Percentiles rank a stretch among this genome's conserved stretches.
Conservation (phyloP, 1,284 basidiomycete genomes). For the Boletus semigastroideus region DNA sequence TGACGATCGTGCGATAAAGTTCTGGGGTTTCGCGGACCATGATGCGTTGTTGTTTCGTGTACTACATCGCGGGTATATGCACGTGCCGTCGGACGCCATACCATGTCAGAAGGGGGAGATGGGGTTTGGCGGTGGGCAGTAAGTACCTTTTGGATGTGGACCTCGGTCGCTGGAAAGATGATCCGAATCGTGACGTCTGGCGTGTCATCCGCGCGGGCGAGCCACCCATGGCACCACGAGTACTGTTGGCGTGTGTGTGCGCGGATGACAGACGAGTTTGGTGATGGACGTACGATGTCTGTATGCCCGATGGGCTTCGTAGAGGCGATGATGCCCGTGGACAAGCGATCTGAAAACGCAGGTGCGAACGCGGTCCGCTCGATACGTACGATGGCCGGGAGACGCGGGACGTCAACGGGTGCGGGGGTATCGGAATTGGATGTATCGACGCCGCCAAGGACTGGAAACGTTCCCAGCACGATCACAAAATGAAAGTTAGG, state of each 20-base stretch:
- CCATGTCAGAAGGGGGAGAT: too few relatives aligned
- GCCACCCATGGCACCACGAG: conserved; percentile 46
- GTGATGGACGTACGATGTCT: conserved; percentile 44
- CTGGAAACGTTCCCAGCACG: conserved; percentile 32
- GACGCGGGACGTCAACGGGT: neutral
- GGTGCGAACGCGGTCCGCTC: neutral
- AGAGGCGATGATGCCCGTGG: conserved; percentile 27
- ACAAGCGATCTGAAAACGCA: neutral
- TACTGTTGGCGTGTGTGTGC: conserved; percentile 29
- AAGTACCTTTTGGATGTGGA: conserved; percentile 72
- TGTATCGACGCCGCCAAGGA: neutral
- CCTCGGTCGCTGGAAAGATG: conserved; percentile 80
- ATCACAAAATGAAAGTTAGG: conserved; percentile 27
- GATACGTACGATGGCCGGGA: conserved; percentile 1
- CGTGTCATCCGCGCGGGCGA: conserved; percentile 21
- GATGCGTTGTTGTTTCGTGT: conserved; percentile 70
- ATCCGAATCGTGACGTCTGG: conserved; percentile 66
- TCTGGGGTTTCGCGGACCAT: conserved; percentile 83
- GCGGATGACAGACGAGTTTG: neutral
- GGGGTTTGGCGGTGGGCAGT: neutral
- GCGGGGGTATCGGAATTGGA: neutral
- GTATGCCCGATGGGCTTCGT: conserved; percentile 41
- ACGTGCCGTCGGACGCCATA: too few relatives aligned
- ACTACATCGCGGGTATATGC: conserved; percentile 50
- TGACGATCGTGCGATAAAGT: conserved; percentile 67